These are phyloP conservation scores for Scleroderma citrinum DNA, from an alignment of 768 basidiomycete genomes.

Conservation along the genomic window DNA sequence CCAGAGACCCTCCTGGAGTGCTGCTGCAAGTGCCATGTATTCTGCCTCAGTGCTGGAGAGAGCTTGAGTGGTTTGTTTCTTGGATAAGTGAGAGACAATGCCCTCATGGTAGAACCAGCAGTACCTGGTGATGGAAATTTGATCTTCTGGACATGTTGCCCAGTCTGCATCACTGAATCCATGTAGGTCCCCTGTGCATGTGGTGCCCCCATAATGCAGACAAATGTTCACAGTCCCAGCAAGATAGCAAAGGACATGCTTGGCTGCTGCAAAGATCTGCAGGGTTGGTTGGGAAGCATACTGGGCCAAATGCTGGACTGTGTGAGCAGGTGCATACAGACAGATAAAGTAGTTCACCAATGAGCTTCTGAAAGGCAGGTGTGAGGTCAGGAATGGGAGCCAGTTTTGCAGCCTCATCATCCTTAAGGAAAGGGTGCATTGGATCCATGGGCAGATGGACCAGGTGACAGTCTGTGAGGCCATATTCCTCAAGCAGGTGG, in stretches of 20 bases:
- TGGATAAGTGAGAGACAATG: slow-evolving; percentile 27
- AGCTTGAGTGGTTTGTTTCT: slow-evolving; percentile 26
- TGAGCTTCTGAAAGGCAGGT: neutral
- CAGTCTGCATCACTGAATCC: slow-evolving; percentile 23
- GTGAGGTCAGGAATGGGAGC: neutral
- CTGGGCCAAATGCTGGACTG: slow-evolving; percentile 24
- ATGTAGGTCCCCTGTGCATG: neutral
- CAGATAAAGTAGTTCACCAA: slow-evolving; percentile 9
- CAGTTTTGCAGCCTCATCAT: neutral
- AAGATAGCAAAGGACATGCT: slow-evolving; percentile 20
- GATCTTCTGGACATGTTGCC: slow-evolving; percentile 16
- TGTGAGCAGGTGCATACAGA: slow-evolving; percentile 31
- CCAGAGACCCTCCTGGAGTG: neutral
- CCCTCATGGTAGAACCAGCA: slow-evolving; percentile 23
- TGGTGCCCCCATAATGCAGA: neutral
- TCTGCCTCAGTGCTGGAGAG: neutral
- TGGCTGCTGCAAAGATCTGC: slow-evolving; percentile 2
- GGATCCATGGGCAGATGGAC: neutral
- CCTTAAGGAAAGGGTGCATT: neutral
- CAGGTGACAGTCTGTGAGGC: neutral
- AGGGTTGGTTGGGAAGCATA: slow-evolving; percentile 23
- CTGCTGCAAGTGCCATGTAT: neutral
- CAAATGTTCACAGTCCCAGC: slow-evolving; percentile 8
- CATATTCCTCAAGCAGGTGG: neutral
- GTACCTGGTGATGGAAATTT: slow-evolving; percentile 24